A percentile compares a stretch with the other conserved stretches of the same genome.
Conservation (phyloP, 2,329 filamentous ascomycete genomes). For the Clonostachys byssicola region DNA sequence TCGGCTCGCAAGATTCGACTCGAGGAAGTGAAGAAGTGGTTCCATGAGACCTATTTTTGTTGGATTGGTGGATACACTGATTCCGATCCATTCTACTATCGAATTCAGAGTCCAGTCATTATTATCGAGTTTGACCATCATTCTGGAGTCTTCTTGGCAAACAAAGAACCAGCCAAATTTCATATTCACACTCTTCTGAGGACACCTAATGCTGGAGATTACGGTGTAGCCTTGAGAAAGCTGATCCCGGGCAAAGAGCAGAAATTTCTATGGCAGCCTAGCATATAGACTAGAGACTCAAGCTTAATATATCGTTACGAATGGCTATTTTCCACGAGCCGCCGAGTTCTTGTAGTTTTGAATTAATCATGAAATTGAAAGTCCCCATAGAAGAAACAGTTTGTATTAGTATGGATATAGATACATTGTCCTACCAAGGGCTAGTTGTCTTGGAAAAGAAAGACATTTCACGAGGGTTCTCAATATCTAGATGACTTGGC, state of each 20-base stretch:
- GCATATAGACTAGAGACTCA: too few species aligned
- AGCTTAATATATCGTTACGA: too few species aligned
- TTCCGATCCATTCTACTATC: conserved; percentile 71
- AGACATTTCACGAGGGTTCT: too few species aligned
- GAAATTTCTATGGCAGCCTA: conserved; percentile 5
- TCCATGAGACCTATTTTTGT: conserved; percentile 71
- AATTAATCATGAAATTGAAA: too few species aligned
- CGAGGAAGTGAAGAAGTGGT: conserved; percentile 46
- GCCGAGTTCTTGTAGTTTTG: too few species aligned
- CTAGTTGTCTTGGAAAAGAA: too few species aligned
- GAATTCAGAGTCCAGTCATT: conserved; percentile 72
- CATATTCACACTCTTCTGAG: conserved; percentile 74
- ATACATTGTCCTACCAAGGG: too few species aligned
- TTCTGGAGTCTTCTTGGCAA: conserved; percentile 72
- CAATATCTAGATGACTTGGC: too few species aligned
- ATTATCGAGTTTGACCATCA: conserved; percentile 78
- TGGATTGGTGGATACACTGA: conserved; percentile 72
- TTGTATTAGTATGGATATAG: too few species aligned
- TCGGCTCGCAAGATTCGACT: conserved; percentile 50
- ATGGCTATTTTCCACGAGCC: too few species aligned
- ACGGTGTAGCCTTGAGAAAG: conserved; percentile 52
- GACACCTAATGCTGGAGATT: conserved; percentile 73
- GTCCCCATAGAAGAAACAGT: too few species aligned
- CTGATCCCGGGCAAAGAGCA: conserved; percentile 24
- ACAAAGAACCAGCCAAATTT: conserved; percentile 70